Evolutionary conservation across 176 grass and related monocot species (phyloP).

Genomic region (Oryza meyeriana): DNA sequence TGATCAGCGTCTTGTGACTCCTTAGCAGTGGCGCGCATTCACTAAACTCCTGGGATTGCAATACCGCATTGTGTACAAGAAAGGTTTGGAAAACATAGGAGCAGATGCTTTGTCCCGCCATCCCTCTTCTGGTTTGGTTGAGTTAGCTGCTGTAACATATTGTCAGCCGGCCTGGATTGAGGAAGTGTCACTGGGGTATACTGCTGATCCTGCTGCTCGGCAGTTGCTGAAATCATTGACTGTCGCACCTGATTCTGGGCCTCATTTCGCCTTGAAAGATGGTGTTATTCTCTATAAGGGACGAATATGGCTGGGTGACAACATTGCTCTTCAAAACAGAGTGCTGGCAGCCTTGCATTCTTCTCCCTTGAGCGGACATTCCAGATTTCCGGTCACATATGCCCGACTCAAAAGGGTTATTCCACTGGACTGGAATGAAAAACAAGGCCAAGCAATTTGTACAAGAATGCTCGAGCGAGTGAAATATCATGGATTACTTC

Average conservation of each 20-base stretch:
- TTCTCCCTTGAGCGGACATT: neutral
- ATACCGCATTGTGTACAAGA: neutral
- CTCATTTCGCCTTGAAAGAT: no score
- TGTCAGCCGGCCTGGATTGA: neutral
- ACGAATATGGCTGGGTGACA: no score
- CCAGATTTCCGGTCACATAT: neutral
- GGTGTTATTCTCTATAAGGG: no score
- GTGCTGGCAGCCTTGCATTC: no score
- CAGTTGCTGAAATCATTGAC: no score
- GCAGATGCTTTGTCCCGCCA: neutral
- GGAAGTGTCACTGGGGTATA: no score
- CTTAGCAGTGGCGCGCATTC: accelerated
- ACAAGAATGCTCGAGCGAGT: neutral
- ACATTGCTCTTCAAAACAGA: no score
- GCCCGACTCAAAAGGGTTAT: neutral
- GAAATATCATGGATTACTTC: neutral
- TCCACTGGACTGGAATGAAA: neutral
- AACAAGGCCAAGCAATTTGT: neutral
- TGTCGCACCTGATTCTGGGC: no score
- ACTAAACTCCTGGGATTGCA: neutral
- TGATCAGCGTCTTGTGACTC: neutral
- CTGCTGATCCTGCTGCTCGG: no score
- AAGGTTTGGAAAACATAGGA: neutral
- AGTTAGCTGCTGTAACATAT: no score
- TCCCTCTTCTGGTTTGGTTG: accelerated